A percentile compares a stretch with the other conserved stretches of the same genome.
phyloP scores from a whole-genome alignment of 1,284 basidiomycete species.

The Phlebopus sp. region DNA sequence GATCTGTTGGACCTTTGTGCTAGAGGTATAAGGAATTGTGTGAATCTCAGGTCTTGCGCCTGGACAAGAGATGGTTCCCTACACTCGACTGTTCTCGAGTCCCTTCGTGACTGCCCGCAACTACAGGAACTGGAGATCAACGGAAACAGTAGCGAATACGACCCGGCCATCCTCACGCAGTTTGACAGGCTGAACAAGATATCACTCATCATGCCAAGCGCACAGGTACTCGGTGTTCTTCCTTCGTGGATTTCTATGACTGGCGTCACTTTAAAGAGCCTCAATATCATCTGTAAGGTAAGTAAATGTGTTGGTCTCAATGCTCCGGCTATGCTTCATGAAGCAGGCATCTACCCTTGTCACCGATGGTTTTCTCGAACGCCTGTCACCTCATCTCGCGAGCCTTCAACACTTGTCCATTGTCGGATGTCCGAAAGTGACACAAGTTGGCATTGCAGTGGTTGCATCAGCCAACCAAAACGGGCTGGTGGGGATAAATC shows the following conservation, averaged over 20 bases:
- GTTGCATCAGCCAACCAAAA: constrained; percentile 41
- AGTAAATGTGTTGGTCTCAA: constrained; percentile 5
- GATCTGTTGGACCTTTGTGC: constrained; percentile 41
- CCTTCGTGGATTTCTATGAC: constrained; percentile 48
- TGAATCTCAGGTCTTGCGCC: constrained; percentile 55
- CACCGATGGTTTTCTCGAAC: constrained; percentile 50
- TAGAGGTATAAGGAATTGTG: constrained; percentile 55
- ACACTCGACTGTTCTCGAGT: constrained; percentile 51
- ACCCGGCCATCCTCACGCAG: constrained; percentile 44
- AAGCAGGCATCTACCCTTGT: constrained; percentile 51
- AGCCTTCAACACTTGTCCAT: constrained; percentile 55
- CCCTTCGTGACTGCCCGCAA: constrained; percentile 40
- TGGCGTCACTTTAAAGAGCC: constrained; percentile 43
- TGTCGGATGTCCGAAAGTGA: constrained; percentile 66
- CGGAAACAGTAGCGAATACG: constrained; percentile 50
- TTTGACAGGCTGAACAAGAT: constrained; percentile 53
- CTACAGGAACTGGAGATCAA: constrained; percentile 66
- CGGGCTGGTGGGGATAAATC: constrained; percentile 51
- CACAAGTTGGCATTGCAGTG: constrained; percentile 53
- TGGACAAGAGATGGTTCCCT: constrained; percentile 78
- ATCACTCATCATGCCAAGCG: constrained; percentile 69
- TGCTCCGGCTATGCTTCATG: not conserved
- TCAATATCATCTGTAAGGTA: constrained; percentile 70
- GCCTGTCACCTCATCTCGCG: constrained; percentile 45
- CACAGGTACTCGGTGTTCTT: constrained; percentile 47